Evolutionary conservation across 1,284 basidiomycete species (phyloP).

Genomic region (Flammula alnicola): DNA sequence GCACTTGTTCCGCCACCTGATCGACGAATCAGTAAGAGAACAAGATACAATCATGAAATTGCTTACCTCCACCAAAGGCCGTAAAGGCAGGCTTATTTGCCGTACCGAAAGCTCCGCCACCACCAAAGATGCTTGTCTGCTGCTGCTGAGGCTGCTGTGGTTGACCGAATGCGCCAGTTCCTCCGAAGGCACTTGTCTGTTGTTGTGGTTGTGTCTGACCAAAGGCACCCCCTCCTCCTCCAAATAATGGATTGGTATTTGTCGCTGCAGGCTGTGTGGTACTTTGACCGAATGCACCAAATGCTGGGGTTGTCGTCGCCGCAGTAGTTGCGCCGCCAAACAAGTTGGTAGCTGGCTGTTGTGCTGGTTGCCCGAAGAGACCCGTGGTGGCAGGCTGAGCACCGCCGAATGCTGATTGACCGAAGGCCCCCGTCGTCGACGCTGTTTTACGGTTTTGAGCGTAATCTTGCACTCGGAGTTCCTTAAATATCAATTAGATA

Average conservation of each 20-base stretch:
- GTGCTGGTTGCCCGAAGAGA: slow-evolving; percentile 36
- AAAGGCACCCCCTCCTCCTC: slow-evolving; percentile 38
- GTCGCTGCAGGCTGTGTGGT: slow-evolving; percentile 23
- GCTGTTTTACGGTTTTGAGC: slow-evolving; percentile 72
- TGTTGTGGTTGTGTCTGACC: slow-evolving; percentile 32
- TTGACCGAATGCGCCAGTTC: slow-evolving; percentile 47
- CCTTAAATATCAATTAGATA: slow-evolving; percentile 44
- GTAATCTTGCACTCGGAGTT: slow-evolving; percentile 78
- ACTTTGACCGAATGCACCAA: slow-evolving; percentile 38
- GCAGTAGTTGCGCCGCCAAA: slow-evolving; percentile 37
- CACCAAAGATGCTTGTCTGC: slow-evolving; percentile 35
- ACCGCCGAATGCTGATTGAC: slow-evolving; percentile 47
- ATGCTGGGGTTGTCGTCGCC: slow-evolving; percentile 33
- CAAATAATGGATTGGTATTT: slow-evolving; percentile 42
- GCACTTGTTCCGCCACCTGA: slow-evolving; percentile 36
- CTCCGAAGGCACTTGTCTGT: slow-evolving; percentile 37
- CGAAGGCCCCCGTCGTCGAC: slow-evolving; percentile 46
- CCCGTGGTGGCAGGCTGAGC: slow-evolving; percentile 34
- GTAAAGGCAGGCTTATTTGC: slow-evolving; percentile 45
- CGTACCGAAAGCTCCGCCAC: slow-evolving; percentile 43
- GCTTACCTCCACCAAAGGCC: slow-evolving; percentile 47
- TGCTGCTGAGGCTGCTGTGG: slow-evolving; percentile 24
- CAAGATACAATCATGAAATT: slow-evolving; percentile 3
- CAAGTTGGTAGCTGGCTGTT: slow-evolving; percentile 35
- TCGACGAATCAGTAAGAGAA: slow-evolving; percentile 11